Evolutionary conservation across 768 basidiomycete species (phyloP).

Genomic region (Podaxis pistillaris): DNA sequence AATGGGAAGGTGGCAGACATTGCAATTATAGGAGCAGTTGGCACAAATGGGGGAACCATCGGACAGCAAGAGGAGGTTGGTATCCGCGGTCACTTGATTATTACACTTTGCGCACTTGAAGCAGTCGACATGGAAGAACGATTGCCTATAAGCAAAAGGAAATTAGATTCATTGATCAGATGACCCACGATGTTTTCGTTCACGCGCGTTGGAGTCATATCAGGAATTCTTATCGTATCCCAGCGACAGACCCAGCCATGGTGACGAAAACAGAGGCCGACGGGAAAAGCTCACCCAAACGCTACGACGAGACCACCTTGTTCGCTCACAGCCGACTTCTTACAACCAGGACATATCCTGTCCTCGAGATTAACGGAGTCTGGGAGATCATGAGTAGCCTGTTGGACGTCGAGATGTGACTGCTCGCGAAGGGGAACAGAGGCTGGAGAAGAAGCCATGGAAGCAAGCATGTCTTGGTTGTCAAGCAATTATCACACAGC

Average conservation of each 20-base stretch:
- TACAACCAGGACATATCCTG: conserved; percentile 80
- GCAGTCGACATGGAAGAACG: conserved; percentile 92
- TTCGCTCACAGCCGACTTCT: conserved; percentile 75
- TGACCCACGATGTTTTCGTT: not conserved
- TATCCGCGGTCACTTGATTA: conserved; percentile 92
- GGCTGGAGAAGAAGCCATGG: conserved; percentile 20
- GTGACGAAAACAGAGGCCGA: not conserved
- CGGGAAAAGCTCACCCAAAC: conserved; percentile 71
- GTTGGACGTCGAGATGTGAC: conserved; percentile 33
- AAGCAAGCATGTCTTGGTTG: conserved; percentile 25
- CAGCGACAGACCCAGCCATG: conserved; percentile 3
- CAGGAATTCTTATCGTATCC: not conserved
- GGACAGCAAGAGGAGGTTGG: conserved; percentile 93
- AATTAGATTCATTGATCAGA: conserved; percentile 12
- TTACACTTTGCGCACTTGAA: conserved; percentile 97
- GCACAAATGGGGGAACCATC: conserved; percentile 98
- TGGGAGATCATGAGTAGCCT: conserved; percentile 15
- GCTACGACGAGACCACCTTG: conserved; percentile 89
- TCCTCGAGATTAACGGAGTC: conserved; percentile 42
- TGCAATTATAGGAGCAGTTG: conserved; percentile 93
- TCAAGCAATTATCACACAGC: conserved; percentile 17
- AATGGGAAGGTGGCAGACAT: conserved; percentile 90
- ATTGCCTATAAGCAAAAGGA: conserved; percentile 53
- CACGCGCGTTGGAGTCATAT: not conserved
- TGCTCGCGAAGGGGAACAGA: conserved; percentile 32